Base-by-base conservation (phyloP, 495 filamentous ascomycete genomes). In the Penicillium antarcticum region DNA sequence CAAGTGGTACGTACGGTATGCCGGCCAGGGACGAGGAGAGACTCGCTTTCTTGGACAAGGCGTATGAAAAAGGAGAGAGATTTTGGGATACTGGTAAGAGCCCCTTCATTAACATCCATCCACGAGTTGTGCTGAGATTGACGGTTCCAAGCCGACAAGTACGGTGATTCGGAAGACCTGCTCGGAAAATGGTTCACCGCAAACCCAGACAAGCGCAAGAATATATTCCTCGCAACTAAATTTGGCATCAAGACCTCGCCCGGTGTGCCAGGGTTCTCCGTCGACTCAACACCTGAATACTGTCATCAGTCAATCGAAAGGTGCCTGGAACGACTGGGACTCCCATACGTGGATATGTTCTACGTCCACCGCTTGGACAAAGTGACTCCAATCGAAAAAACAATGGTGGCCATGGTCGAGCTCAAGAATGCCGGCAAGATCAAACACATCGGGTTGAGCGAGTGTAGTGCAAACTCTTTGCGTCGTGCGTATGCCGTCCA, bases 351-450 rank as follows among this genome's bases (percentile, higher is more conserved):
- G 32, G 85, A 89, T 51, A 61, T 89, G 9, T 85, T 78, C 53
- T 87, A 87, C 52, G 64, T 71, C 29, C 84, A 87, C 37, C 60
- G 61, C 2, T 59, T 71, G 24, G 74, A 72, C 45, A 52, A 49
- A 4, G 56, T 68, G 13, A 77, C 67, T 0, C 86, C 85, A 0
- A 74, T 89, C 21, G 87, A 89, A 66, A 80, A 82, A 62, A 86
- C 82, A 0, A 72, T 88, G 36, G 44, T 70, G 38, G 68, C 66
- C 7, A 67, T 83, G 69, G 72, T 65, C 5, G 65, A 78, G 34
- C 64, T 82, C 34, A 73, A 80, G 48, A 67, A 68, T 18, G 64
- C 56, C 7, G 84, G 84, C 18, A 87, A 86, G 57, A 78, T 87
- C 61, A 73, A 73, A 37, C 67, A 84, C 52, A 54, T 88, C 13